A percentile compares a stretch with the other conserved stretches of the same genome.
Conservation (phyloP, 2,329 filamentous ascomycete genomes). For the Seiridium unicorne region DNA sequence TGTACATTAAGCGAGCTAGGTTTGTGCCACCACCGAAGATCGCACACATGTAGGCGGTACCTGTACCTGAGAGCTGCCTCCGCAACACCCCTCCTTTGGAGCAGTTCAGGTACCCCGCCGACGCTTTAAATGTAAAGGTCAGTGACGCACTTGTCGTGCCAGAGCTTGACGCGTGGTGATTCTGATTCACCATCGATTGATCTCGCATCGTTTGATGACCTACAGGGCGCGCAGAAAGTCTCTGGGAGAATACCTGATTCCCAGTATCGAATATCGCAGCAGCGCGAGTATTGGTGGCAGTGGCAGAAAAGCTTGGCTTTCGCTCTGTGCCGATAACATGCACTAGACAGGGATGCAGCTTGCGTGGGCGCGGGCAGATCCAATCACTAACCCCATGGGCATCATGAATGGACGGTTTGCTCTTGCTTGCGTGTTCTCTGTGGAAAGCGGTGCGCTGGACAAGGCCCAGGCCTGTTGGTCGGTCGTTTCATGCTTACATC, state of each 20-base stretch:
- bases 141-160: no score
- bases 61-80: not conserved
- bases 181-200: no score
- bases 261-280: not conserved
- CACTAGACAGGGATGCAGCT: constrained; percentile 8
- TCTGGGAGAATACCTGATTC: no score
- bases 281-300: not conserved
- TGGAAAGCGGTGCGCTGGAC: not conserved
- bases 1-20: not conserved
- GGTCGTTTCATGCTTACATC: no score
- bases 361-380: not conserved
- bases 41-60: not conserved
- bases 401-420: not conserved
- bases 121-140: no score
- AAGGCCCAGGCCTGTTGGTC: not conserved
- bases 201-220: no score
- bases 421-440: not conserved
- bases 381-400: not conserved
- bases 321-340: constrained; percentile 3
- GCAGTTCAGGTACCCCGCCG: no score
- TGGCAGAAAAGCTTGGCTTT: constrained; percentile 21
- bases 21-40: not conserved
- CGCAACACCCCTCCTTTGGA: no score
- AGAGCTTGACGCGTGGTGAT: no score
- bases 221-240: no score